Conservation (phyloP, 1,284 basidiomycete species). For the Ceratobasidium sp. region DNA sequence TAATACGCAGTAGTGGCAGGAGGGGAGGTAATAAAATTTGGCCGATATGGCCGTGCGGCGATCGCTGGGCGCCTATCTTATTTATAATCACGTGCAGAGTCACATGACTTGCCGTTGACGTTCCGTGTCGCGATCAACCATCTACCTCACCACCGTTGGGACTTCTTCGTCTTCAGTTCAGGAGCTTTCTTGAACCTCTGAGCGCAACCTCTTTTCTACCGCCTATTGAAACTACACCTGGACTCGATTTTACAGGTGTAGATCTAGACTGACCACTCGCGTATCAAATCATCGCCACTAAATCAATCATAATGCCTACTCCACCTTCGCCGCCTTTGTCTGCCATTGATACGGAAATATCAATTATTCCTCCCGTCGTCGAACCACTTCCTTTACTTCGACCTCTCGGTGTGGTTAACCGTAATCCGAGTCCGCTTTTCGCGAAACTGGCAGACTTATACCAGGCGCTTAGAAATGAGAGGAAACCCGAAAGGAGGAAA, state of each 20-base stretch:
- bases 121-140: neutral
- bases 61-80: too few relatives aligned
- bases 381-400: conserved; percentile 42
- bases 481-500: conserved; percentile 76
- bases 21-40: neutral
- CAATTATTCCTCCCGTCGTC: conserved; percentile 15
- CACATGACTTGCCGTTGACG: neutral
- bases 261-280: neutral
- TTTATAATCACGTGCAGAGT: too few relatives aligned
- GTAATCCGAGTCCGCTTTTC: conserved; percentile 67
- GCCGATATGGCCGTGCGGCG: neutral
- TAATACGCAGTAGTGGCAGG: neutral
- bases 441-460: conserved; percentile 74
- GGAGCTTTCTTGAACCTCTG: too few relatives aligned
- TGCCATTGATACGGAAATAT: conserved; percentile 22
- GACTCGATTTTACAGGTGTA: too few relatives aligned
- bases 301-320: conserved; percentile 10
- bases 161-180: too few relatives aligned
- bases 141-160: too few relatives aligned
- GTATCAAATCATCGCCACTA: neutral
- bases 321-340: conserved; percentile 45
- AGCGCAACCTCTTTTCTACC: too few relatives aligned
- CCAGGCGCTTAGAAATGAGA: conserved; percentile 74
- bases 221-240: too few relatives aligned
- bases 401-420: conserved; percentile 48